phyloP scores from a whole-genome alignment of 768 basidiomycete species.

The Calocera viscosa region DNA sequence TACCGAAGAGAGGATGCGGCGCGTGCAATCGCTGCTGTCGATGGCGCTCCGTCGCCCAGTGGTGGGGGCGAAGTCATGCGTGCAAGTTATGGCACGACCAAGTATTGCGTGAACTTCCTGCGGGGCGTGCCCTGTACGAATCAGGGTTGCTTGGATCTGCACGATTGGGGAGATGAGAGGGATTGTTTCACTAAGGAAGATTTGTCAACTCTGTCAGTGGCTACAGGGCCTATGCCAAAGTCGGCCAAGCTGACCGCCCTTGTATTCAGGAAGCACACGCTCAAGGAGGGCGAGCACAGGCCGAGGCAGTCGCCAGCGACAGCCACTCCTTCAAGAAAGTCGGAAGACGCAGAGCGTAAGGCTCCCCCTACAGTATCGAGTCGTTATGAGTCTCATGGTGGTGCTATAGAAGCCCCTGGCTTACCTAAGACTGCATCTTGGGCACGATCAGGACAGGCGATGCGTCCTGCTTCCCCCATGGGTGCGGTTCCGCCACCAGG shows the following conservation, averaged over 20 bases:
- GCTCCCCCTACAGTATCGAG: conserved; percentile 10
- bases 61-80: conserved; percentile 81
- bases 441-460: conserved; percentile 27
- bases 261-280: conserved; percentile 68
- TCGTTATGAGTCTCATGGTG: conserved; percentile 10
- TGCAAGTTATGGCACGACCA: conserved; percentile 90
- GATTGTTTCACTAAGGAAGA: conserved; percentile 98
- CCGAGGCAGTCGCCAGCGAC: conserved; percentile 31
- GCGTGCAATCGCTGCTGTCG: conserved; percentile 81
- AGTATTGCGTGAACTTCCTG: conserved; percentile 94
- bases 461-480: conserved; percentile 22
- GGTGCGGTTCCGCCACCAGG: conserved; percentile 28
- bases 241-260: neutral
- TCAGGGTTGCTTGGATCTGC: conserved; percentile 83
- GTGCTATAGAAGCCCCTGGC: conserved; percentile 26
- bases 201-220: conserved; percentile 69
- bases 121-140: conserved; percentile 74
- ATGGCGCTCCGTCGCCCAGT: conserved; percentile 81
- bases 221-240: conserved; percentile 8
- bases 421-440: conserved; percentile 48
- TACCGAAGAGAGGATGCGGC: conserved; percentile 89
- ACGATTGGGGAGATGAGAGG: conserved; percentile 97
- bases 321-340: conserved; percentile 41
- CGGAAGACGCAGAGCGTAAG: conserved; percentile 40
- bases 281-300: conserved; percentile 70